Percentiles rank a stretch among this genome's conserved stretches.
Evolutionary conservation across 2,329 filamentous ascomycete species (phyloP).

Genomic region (Aspergillus sp.): DNA sequence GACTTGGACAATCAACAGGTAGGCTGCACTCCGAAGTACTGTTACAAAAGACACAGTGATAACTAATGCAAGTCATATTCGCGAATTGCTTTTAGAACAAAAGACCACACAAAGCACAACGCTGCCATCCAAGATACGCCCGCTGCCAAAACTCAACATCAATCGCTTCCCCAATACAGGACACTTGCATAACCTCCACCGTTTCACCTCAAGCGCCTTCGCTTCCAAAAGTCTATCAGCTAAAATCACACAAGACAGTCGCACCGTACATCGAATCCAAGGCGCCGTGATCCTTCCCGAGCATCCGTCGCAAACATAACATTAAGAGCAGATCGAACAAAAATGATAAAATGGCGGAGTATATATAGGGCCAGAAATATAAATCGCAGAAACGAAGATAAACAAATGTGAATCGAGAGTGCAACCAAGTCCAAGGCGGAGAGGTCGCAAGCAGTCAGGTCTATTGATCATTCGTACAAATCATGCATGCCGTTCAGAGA

Average conservation of each 20-base stretch:
- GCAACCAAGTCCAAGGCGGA: slow-evolving; percentile 13
- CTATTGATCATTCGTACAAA: slow-evolving; percentile 23
- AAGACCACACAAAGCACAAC: no score
- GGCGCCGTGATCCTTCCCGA: slow-evolving; percentile 11
- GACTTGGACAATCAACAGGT: no score
- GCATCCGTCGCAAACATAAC: slow-evolving; percentile 6
- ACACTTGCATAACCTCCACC: neutral
- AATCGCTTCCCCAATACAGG: no score
- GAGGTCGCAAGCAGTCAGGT: neutral
- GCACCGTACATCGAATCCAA: slow-evolving; percentile 6
- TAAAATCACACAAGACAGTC: slow-evolving; percentile 6
- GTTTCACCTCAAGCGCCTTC: slow-evolving; percentile 30
- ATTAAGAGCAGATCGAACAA: slow-evolving; percentile 3
- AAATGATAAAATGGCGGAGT: slow-evolving; percentile 13
- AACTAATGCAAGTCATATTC: no score
- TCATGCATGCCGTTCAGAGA: neutral
- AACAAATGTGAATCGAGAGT: slow-evolving; percentile 1
- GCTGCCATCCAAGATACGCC: no score
- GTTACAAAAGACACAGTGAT: no score
- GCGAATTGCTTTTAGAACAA: no score
- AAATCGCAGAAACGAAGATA: slow-evolving; percentile 7
- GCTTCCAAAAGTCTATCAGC: slow-evolving; percentile 15
- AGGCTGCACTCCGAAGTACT: no score
- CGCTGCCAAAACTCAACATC: no score
- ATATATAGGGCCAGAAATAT: slow-evolving; percentile 24